Base-by-base conservation (phyloP, 805 yeast genomes). In the Metschnikowia koreensis region DNA sequence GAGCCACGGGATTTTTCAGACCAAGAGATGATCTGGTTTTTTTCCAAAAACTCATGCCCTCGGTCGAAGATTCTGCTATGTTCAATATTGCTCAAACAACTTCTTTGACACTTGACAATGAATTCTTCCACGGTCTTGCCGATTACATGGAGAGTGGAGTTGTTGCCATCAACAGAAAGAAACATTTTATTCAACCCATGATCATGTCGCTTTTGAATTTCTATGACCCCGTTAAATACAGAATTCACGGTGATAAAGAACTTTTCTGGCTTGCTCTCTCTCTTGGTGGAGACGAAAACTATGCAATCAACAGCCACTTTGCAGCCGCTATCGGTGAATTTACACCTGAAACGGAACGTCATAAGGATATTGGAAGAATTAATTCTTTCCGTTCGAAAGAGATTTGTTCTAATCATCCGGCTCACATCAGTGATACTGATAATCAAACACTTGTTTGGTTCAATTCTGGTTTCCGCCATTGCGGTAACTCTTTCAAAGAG, bases 381-480 rank as follows among this genome's bases (percentile, higher is more conserved):
- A 65, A 50, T 38, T 60, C 28, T 50, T 59, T 58, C 62, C 64
- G 67, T 58, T 73, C 66, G 43, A 56, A 69, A 46, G 84, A 81
- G 65, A 55, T 82, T 26, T 82, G 87, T 60, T 75, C 84, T 1
- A 81, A 83, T 34, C 87, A 82, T 61, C 87, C 87, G 0, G 85
- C 81, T 1, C 88, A 83, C 64, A 64, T 83, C 10, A 66, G 72
- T 22, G 84, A 80, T 47, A 67, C 69, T 17, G 84, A 80, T 61
- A 67, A 74, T 46, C 72, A 69, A 36, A 71, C 80, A 0, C 62
- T 83, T 43, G 60, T 84, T 3, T 86, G 91, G 90, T 74, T 85
- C 42, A 86, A 86, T 60, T 86, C 89, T 15, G 93, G 93, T 0
- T 76, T 84, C 62, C 70, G 75, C 44, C 79, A 74, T 46, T 86